These are phyloP conservation scores for Noccaea bulbosa DNA, from an alignment of 345 rosid genomes.

Conservation along the genomic window DNA sequence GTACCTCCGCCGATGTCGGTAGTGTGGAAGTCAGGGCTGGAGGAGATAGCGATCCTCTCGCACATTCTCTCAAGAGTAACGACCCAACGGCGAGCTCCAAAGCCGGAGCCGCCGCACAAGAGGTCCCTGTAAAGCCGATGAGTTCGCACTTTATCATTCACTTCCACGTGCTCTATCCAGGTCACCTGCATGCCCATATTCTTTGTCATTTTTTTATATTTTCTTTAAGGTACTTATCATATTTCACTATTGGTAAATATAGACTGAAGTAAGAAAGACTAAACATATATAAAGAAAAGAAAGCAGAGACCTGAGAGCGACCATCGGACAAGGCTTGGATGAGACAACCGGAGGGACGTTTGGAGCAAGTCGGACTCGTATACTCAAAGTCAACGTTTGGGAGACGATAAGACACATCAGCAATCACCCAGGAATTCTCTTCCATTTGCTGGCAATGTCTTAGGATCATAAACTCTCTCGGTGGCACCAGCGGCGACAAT, in stretches of 20 bases:
- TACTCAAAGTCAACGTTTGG: conserved; percentile 30
- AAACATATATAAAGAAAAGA: background rate
- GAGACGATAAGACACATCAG: conserved; percentile 59
- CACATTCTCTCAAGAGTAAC: conserved; percentile 60
- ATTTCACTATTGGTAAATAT: background rate
- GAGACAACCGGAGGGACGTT: conserved; percentile 85
- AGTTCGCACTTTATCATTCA: conserved; percentile 56
- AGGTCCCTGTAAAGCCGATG: conserved; percentile 69
- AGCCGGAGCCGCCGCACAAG: conserved; percentile 51
- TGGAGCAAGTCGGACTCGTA: conserved; percentile 46
- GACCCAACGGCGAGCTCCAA: conserved; percentile 74
- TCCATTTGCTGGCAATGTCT: conserved; percentile 65
- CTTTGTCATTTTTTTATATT: background rate
- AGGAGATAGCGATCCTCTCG: conserved; percentile 54
- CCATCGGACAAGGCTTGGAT: conserved; percentile 67
- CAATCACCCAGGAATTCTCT: conserved; percentile 60
- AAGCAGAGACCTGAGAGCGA: conserved; percentile 52
- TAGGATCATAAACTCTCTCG: conserved; percentile 66
- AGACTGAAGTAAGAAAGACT: too few species aligned
- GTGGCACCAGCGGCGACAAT: conserved; percentile 75
- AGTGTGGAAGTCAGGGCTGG: conserved; percentile 18
- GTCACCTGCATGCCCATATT: conserved; percentile 55
- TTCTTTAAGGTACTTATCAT: background rate
- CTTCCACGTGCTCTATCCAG: conserved; percentile 86
- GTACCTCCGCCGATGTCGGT: conserved; percentile 53